Evolutionary conservation across 1,284 basidiomycete species (phyloP), one percentile per base, ranked within the genome.

Genomic region (Moniliella sp.): DNA sequence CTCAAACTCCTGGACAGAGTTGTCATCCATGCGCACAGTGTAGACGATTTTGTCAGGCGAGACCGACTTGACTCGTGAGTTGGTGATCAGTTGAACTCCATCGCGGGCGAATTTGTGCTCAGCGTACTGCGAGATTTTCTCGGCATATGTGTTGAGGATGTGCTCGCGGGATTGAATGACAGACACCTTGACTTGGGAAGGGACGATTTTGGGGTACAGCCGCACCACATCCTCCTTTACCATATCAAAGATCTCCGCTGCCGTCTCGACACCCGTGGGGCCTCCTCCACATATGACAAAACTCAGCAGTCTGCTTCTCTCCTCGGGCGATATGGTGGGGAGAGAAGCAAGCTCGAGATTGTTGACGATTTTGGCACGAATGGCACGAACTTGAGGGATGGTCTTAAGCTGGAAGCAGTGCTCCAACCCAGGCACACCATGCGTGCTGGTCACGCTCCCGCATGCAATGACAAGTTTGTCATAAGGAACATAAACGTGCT

Each of bases 211-310:
- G 2, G 91, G 88, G 36, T n/a, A n/a, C n/a, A n/a, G n/a, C n/a
- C 74, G n/a, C n/a, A n/a, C 69, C 27, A 88, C 75, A 50, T 88
- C 83, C 55, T 88, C 83, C 58, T 83, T 77, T 55, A 83, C 81
- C 52, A 88, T 72, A 50, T 88, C 83, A 39, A 75, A 80, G 30
- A 88, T 56, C 32, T 58, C 56, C 7, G 51, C 51, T 4, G 56
- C 56, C 5, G 48, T 45, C 32, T 58, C 56, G 13, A 58, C 54
- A 37, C 86, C 86, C 0, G 88, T 97, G 1, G 91, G 91, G 1
- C 88, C 88, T 32, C 91, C 91, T 35, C 91, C 91, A 48, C 84
- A 94, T 7, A 99, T 71, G 21, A 97, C 83, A 51, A 97, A 94
- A 47, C 78, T 86, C 15, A 99, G 67, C 3, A 99, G 64, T n/a